Evolutionary conservation across 177 flowering plant genomes (phyloP).

Genomic region (Vitis hybrid): DNA sequence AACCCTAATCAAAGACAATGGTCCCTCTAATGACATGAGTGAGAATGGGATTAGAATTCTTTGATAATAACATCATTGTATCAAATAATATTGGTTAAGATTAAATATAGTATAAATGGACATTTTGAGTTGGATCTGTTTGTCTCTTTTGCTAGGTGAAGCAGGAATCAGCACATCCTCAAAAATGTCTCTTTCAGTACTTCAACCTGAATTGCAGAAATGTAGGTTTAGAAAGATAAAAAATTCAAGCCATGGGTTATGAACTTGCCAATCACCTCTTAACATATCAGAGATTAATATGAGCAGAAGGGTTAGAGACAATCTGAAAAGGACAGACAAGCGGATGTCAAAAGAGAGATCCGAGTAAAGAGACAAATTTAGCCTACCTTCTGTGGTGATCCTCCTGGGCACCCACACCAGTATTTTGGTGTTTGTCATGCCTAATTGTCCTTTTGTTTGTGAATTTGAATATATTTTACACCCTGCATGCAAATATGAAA

Average conservation of each 20-base stretch:
- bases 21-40: conserved; percentile 8
- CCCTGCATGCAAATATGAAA: neutral
- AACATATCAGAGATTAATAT: neutral
- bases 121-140: conserved; percentile 5
- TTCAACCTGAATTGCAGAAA: too few relatives aligned
- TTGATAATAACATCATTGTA: conserved; percentile 12
- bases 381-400: conserved; percentile 26
- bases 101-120: neutral
- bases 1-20: conserved; percentile 19
- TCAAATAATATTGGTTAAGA: neutral
- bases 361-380: conserved; percentile 21
- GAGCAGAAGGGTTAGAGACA: conserved; percentile 10
- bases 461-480: neutral
- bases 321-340: conserved; percentile 12
- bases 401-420: conserved; percentile 6
- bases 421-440: conserved; percentile 18
- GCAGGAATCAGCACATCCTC: neutral
- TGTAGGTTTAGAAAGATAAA: too few relatives aligned
- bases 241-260: too few relatives aligned
- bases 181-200: neutral
- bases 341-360: conserved; percentile 29
- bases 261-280: too few relatives aligned
- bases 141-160: conserved; percentile 8
- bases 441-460: conserved; percentile 6
- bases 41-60: conserved; percentile 12